These are phyloP conservation scores for Pleurotus sapidus DNA, from an alignment of 768 basidiomycete genomes.

Conservation along the genomic window DNA sequence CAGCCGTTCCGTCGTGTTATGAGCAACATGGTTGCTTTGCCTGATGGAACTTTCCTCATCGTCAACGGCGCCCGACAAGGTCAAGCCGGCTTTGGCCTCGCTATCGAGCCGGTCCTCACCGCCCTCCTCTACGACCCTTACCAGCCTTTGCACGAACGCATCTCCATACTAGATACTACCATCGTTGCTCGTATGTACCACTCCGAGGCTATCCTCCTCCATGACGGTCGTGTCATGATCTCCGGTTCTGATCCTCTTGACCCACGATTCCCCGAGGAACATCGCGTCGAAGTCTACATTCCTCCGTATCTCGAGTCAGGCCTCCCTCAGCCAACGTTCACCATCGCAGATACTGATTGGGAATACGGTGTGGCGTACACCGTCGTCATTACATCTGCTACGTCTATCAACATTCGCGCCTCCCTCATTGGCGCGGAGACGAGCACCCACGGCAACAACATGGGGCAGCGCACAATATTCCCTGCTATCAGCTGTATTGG, in stretches of 20 bases:
- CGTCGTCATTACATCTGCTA: conserved; percentile 47
- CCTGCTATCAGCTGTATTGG: conserved; percentile 69
- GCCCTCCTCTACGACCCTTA: conserved; percentile 73
- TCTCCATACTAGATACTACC: conserved; percentile 65
- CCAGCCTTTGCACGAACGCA: conserved; percentile 52
- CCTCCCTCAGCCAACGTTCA: conserved; percentile 58
- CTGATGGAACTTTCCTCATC: conserved; percentile 76
- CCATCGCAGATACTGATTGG: conserved; percentile 62
- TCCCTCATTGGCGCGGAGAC: conserved; percentile 71
- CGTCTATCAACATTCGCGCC: conserved; percentile 43
- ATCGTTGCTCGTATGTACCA: conserved; percentile 78
- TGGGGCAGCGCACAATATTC: conserved; percentile 73
- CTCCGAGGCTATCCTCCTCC: conserved; percentile 71
- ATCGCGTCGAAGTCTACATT: conserved; percentile 52
- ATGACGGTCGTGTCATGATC: conserved; percentile 71
- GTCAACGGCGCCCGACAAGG: conserved; percentile 72
- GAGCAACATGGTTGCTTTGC: conserved; percentile 66
- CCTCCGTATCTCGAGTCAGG: conserved; percentile 81
- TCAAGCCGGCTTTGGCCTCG: conserved; percentile 72
- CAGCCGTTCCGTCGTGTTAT: conserved; percentile 74
- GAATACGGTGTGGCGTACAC: conserved; percentile 45
- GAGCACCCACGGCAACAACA: conserved; percentile 75
- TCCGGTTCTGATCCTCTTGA: conserved; percentile 41
- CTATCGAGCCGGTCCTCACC: conserved; percentile 54
- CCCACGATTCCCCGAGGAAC: conserved; percentile 2